Evolutionary conservation across 345 rosid genomes (phyloP).

Genomic region (Salix udensis): DNA sequence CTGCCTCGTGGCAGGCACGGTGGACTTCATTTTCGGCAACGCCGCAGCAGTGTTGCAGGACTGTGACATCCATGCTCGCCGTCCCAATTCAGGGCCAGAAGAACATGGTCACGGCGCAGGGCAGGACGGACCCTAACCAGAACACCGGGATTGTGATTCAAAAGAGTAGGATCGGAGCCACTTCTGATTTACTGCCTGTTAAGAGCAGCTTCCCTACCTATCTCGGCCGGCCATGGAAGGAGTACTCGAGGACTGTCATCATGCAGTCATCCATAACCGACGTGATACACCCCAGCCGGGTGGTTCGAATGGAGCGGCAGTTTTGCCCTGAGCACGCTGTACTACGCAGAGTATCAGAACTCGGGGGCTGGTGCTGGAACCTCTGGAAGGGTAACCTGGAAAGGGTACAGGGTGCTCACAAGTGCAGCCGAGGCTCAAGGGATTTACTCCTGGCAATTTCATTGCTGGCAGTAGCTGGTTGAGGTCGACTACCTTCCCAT

Average conservation of each 20-base stretch:
- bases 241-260: slow-evolving; percentile 74
- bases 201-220: slow-evolving; percentile 60
- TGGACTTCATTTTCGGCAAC: slow-evolving; percentile 83
- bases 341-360: slow-evolving; percentile 69
- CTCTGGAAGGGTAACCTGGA: slow-evolving; percentile 66
- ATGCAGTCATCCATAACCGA: slow-evolving; percentile 68
- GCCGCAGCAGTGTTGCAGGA: slow-evolving; percentile 55
- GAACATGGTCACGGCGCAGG: slow-evolving; percentile 96
- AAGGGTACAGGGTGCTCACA: slow-evolving; percentile 56
- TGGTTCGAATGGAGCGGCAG: slow-evolving; percentile 77
- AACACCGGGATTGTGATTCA: slow-evolving; percentile 94
- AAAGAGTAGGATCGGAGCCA: slow-evolving; percentile 71
- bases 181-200: slow-evolving; percentile 55
- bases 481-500: slow-evolving; percentile 72
- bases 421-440: slow-evolving; percentile 56
- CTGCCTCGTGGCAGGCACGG: slow-evolving; percentile 67
- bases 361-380: slow-evolving; percentile 71
- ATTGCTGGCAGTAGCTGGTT: slow-evolving; percentile 69
- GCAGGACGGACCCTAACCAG: slow-evolving; percentile 78
- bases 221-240: slow-evolving; percentile 92
- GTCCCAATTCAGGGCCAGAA: slow-evolving; percentile 82
- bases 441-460: slow-evolving; percentile 48
- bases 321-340: slow-evolving; percentile 63
- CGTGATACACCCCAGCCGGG: slow-evolving; percentile 58
- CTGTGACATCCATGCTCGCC: slow-evolving; percentile 91